Evolutionary conservation across 495 filamentous ascomycete species (phyloP).

Genomic region (Xanthoparmelia taractica): DNA sequence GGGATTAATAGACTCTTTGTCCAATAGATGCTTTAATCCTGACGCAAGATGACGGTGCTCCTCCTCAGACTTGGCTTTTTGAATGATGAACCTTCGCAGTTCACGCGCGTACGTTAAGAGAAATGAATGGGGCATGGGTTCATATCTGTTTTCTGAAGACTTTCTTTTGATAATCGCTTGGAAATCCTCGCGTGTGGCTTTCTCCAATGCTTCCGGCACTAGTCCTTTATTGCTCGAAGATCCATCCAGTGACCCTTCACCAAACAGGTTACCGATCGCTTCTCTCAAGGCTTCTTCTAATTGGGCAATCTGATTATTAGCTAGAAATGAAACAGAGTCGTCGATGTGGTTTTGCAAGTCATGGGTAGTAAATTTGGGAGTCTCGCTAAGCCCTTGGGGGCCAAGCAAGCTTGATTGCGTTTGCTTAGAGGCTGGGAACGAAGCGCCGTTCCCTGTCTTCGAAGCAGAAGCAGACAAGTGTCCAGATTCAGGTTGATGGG

Average conservation of each 20-base stretch:
- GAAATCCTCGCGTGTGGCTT: neutral
- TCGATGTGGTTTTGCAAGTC: neutral
- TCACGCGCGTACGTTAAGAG: constrained; percentile 3
- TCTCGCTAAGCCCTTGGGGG: neutral
- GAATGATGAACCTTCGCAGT: neutral
- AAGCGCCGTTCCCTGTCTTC: neutral
- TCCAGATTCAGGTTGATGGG: neutral
- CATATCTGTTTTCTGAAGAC: neutral
- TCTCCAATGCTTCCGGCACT: neutral
- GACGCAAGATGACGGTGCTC: constrained; percentile 36
- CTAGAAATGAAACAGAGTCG: neutral
- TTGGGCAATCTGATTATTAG: neutral
- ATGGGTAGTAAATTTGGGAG: neutral
- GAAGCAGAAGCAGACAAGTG: neutral
- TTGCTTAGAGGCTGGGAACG: neutral
- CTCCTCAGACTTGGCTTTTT: neutral
- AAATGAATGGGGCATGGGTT: neutral
- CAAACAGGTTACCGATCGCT: neutral
- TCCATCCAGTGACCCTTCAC: constrained; percentile 37
- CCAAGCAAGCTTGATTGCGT: neutral
- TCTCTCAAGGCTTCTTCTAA: neutral
- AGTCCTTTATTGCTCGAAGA: constrained; percentile 33
- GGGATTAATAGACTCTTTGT: neutral
- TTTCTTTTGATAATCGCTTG: constrained; percentile 1
- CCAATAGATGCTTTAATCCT: constrained; percentile 33